These are phyloP conservation scores for Candida tropicalis DNA, from an alignment of 1,139 yeast species.

Conservation along the genomic window DNA sequence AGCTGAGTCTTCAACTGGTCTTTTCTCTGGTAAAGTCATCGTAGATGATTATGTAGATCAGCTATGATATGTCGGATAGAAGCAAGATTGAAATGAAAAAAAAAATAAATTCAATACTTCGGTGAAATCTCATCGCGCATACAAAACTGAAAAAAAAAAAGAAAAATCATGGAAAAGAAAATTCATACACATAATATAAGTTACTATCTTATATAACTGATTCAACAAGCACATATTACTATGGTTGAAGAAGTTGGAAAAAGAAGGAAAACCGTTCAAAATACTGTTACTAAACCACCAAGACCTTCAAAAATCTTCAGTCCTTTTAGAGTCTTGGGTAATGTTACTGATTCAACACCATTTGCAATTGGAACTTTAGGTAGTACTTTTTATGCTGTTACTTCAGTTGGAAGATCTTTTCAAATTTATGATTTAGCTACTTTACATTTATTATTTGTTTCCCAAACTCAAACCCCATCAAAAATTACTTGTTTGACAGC, in stretches of 20 bases:
- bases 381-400: constrained; percentile 80
- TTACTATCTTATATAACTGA: background rate
- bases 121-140: constrained; percentile 10
- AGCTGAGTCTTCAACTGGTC: constrained; percentile 22
- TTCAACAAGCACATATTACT: background rate
- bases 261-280: constrained; percentile 28
- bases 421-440: constrained; percentile 94
- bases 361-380: constrained; percentile 91
- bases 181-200: background rate
- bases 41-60: too few species aligned
- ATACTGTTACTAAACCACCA: constrained; percentile 6
- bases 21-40: constrained; percentile 21
- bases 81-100: background rate
- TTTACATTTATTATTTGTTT: constrained; percentile 82
- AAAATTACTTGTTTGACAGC: constrained; percentile 75
- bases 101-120: constrained; percentile 1
- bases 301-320: constrained; percentile 42
- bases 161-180: constrained; percentile 1
- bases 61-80: too few species aligned
- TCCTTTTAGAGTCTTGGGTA: constrained; percentile 57
- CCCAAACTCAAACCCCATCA: constrained; percentile 72
- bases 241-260: constrained; percentile 35
- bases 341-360: constrained; percentile 77
- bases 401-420: constrained; percentile 86
- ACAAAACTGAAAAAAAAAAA: constrained; percentile 9